Percentiles rank a stretch among this genome's conserved stretches.
phyloP scores from a whole-genome alignment of 1,139 yeast genomes.

The Kodamaea suecica region DNA sequence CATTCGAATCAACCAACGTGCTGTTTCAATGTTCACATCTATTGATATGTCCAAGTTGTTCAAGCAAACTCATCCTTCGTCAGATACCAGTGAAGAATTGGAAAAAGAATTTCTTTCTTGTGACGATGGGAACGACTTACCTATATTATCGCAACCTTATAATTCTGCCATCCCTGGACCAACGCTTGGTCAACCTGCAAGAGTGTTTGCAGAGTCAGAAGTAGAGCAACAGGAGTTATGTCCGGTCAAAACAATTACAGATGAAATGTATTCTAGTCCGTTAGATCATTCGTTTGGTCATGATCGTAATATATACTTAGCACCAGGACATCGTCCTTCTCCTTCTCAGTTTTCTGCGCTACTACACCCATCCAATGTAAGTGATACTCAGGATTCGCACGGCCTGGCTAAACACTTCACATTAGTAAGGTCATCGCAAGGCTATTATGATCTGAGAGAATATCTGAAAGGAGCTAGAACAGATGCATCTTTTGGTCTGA shows the following conservation, averaged over 20 bases:
- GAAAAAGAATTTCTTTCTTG: neutral
- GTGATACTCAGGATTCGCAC: too few relatives aligned
- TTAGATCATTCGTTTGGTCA: neutral
- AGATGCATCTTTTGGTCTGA: too few relatives aligned
- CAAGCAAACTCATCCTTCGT: neutral
- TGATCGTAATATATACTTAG: neutral
- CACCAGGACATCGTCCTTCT: neutral
- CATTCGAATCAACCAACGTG: conserved; percentile 8
- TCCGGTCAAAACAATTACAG: neutral
- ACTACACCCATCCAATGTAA: neutral
- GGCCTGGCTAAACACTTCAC: too few relatives aligned
- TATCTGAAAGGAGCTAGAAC: too few relatives aligned
- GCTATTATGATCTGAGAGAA: too few relatives aligned
- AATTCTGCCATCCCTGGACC: too few relatives aligned
- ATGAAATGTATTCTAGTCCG: neutral
- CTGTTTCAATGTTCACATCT: conserved; percentile 14
- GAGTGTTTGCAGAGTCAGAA: neutral
- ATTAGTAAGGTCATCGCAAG: too few relatives aligned
- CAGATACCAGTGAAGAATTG: neutral
- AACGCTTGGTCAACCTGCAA: neutral
- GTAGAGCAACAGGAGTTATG: neutral
- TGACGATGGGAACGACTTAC: conserved; percentile 5
- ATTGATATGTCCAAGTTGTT: conserved; percentile 4
- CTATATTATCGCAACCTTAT: conserved; percentile 1
- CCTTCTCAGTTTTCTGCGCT: neutral